phyloP scores from a whole-genome alignment of 2,329 filamentous ascomycete genomes.

The Helotiales sp. region DNA sequence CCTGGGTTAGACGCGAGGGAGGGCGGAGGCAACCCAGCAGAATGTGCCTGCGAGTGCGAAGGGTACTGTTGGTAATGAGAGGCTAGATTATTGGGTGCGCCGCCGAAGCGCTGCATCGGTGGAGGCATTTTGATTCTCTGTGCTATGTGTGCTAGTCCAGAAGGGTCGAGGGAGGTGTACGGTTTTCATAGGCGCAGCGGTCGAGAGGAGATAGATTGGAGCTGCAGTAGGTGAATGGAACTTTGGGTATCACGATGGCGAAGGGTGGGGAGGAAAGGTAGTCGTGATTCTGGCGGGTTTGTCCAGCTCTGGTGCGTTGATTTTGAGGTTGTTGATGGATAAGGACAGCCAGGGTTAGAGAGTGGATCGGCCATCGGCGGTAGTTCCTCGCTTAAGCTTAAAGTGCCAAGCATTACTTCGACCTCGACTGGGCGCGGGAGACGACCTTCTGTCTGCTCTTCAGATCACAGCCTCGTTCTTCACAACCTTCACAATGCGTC shows the following conservation, averaged over 20 bases:
- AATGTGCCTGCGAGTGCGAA: constrained; percentile 52
- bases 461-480: constrained; percentile 26
- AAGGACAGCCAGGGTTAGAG: constrained; percentile 16
- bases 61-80: constrained; percentile 52
- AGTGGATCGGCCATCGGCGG: constrained; percentile 17
- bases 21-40: constrained; percentile 56
- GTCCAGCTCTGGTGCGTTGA: constrained; percentile 1
- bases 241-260: neutral
- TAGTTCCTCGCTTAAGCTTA: constrained; percentile 13
- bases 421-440: constrained; percentile 19
- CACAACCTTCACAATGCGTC: constrained; percentile 39
- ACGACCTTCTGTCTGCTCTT: constrained; percentile 6
- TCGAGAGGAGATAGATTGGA: neutral
- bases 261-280: neutral
- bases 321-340: constrained; percentile 9
- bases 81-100: constrained; percentile 42
- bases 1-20: constrained; percentile 69
- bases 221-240: neutral
- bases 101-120: constrained; percentile 44
- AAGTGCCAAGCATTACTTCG: constrained; percentile 25
- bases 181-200: constrained; percentile 43
- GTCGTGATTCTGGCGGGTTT: constrained; percentile 2
- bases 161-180: constrained; percentile 39
- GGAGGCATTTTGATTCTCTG: constrained; percentile 43
- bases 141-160: constrained; percentile 41